phyloP scores from a whole-genome alignment of 805 yeast genomes.

The Brettanomyces sp. region DNA sequence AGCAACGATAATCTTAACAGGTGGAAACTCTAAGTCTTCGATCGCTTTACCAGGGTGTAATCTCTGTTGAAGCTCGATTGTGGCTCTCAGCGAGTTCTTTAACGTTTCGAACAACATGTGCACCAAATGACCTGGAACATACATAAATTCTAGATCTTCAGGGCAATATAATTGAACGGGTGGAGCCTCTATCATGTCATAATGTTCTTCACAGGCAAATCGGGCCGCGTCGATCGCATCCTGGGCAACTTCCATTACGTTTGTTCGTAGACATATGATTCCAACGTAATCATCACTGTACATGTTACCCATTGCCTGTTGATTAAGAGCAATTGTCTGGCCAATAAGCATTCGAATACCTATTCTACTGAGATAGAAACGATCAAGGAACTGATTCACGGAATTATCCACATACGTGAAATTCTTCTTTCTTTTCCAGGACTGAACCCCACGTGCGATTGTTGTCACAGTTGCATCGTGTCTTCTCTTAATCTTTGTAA shows the following conservation, averaged over 20 bases:
- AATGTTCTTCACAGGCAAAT: conserved; percentile 85
- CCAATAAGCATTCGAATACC: conserved; percentile 92
- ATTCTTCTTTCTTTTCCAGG: conserved; percentile 61
- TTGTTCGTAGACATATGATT: conserved; percentile 77
- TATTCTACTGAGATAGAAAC: conserved; percentile 83
- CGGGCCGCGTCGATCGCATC: conserved; percentile 88
- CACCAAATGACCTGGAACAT: conserved; percentile 86
- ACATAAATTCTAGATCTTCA: conserved; percentile 71
- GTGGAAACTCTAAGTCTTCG: conserved; percentile 67
- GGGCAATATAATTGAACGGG: conserved; percentile 71
- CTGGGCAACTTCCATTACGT: conserved; percentile 71
- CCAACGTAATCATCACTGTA: conserved; percentile 69
- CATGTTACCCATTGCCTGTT: conserved; percentile 27
- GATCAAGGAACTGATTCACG: conserved; percentile 72
- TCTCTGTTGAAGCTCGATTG: conserved; percentile 70
- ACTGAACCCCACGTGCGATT: conserved; percentile 85
- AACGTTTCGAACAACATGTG: conserved; percentile 87
- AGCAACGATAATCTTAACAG: conserved; percentile 77
- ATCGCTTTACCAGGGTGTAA: conserved; percentile 38
- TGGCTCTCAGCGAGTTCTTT: conserved; percentile 81
- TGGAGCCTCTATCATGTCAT: conserved; percentile 81
- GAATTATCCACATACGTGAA: conserved; percentile 49
- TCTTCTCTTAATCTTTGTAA: conserved; percentile 65
- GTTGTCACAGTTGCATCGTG: conserved; percentile 93
- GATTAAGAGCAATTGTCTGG: conserved; percentile 72